Evolutionary conservation across 2,329 filamentous ascomycete genomes (phyloP).

Genomic region (Niveomyces coronatus): DNA sequence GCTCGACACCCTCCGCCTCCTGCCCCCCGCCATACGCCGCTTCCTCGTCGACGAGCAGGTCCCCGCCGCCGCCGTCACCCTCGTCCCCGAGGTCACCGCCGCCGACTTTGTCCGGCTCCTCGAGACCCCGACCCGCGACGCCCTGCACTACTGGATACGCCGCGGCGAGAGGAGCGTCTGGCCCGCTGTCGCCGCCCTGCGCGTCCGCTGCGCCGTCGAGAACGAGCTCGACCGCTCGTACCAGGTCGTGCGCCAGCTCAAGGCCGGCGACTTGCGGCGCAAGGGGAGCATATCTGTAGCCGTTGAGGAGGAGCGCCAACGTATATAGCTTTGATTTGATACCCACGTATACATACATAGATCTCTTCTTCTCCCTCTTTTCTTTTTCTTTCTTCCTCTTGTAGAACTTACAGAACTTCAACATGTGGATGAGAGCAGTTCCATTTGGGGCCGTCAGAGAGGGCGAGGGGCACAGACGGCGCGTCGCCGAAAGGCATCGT

Average conservation of each 20-base stretch:
- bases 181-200: slow-evolving; percentile 76
- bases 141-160: slow-evolving; percentile 74
- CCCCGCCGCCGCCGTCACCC: slow-evolving; percentile 65
- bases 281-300: slow-evolving; percentile 30
- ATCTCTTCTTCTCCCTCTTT: too few species aligned
- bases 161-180: slow-evolving; percentile 82
- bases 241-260: slow-evolving; percentile 60
- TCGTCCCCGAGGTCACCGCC: slow-evolving; percentile 69
- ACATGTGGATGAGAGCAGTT: too few species aligned
- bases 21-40: slow-evolving; percentile 59
- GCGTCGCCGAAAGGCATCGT: too few species aligned
- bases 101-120: slow-evolving; percentile 68
- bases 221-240: slow-evolving; percentile 81
- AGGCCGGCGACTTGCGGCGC: slow-evolving; percentile 39
- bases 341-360: too few species aligned
- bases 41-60: slow-evolving; percentile 77
- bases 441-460: too few species aligned
- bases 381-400: too few species aligned
- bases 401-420: too few species aligned
- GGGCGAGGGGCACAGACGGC: too few species aligned
- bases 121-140: slow-evolving; percentile 69
- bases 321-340: too few species aligned
- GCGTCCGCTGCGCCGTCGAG: slow-evolving; percentile 75
- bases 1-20: slow-evolving; percentile 63
- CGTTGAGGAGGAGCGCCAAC: too few species aligned